Evolutionary conservation across 1,284 basidiomycete species (phyloP).

Genomic region (Cystobasidium pallidum): DNA sequence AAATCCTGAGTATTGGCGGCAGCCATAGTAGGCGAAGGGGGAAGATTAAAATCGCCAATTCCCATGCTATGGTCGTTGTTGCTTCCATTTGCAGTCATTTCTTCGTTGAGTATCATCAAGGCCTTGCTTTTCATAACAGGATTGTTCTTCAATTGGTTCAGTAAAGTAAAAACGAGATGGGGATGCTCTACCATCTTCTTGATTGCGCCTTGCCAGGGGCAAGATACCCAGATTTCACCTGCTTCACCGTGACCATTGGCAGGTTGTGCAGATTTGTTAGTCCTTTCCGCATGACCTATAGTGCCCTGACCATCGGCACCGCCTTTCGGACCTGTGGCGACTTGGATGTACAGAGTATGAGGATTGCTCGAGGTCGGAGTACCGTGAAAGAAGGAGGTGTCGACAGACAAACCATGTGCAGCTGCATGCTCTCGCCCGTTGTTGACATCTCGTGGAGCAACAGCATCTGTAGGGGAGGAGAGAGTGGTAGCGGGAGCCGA

Average conservation of each 20-base stretch:
- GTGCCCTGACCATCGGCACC: background rate
- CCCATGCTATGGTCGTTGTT: slow-evolving; percentile 10
- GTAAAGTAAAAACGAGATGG: slow-evolving; percentile 19
- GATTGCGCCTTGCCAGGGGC: slow-evolving; percentile 26
- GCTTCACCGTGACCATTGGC: background rate
- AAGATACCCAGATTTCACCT: slow-evolving; percentile 33
- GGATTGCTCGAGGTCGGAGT: slow-evolving; percentile 29
- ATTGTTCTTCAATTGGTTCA: slow-evolving; percentile 15
- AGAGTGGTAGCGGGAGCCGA: slow-evolving; percentile 10
- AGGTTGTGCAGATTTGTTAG: background rate
- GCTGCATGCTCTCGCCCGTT: background rate
- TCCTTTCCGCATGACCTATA: background rate
- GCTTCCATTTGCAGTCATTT: background rate
- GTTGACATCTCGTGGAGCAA: background rate
- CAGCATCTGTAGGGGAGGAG: slow-evolving; percentile 5
- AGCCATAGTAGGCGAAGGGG: slow-evolving; percentile 30
- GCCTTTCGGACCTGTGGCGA: slow-evolving; percentile 5
- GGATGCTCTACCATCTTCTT: slow-evolving; percentile 35
- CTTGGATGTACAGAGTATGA: slow-evolving; percentile 39
- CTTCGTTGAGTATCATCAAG: slow-evolving; percentile 20
- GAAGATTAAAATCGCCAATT: slow-evolving; percentile 31
- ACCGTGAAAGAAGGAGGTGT: slow-evolving; percentile 37
- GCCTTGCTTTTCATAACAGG: slow-evolving; percentile 40
- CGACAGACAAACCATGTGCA: background rate
- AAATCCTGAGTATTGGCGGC: slow-evolving; percentile 18